Evolutionary conservation across 2,329 filamentous ascomycete genomes (phyloP).

Genomic region (Ophiostoma himal-ulmi): DNA sequence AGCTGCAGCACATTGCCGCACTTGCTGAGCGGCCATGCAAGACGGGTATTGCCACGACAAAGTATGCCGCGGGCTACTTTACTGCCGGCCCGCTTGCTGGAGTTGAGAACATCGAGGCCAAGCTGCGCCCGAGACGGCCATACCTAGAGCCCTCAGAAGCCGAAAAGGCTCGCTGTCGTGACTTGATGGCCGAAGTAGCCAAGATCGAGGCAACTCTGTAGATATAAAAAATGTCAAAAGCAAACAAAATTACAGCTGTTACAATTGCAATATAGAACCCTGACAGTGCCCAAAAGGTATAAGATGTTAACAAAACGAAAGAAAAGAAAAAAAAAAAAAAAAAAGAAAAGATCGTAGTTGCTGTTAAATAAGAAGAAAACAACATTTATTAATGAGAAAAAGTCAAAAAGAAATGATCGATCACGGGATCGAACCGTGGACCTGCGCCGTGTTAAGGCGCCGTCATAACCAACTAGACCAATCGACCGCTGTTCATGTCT

Average conservation of each 20-base stretch:
- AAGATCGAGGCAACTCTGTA: conserved; percentile 39
- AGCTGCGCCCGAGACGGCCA: conserved; percentile 55
- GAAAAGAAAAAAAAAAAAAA: not conserved
- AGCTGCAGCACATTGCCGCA: conserved; percentile 55
- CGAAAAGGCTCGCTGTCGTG: conserved; percentile 39
- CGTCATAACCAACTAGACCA: conserved; percentile 25
- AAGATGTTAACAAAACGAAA: not conserved
- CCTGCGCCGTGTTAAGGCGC: conserved; percentile 24
- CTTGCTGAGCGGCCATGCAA: conserved; percentile 62
- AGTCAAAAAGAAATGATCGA: conserved; percentile 20
- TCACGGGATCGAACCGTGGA: conserved; percentile 24
- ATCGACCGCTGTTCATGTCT: conserved; percentile 15
- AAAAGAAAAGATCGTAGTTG: not conserved
- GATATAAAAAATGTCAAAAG: not conserved
- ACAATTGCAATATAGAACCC: not conserved
- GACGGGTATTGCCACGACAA: conserved; percentile 60
- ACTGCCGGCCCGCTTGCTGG: conserved; percentile 50
- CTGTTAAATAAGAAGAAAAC: not conserved
- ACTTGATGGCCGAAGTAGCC: conserved; percentile 40
- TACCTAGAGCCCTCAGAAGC: conserved; percentile 47
- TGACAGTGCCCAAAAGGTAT: not conserved
- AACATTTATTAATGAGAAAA: not conserved
- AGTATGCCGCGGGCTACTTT: conserved; percentile 59
- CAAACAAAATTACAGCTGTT: not conserved
- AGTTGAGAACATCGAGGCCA: conserved; percentile 53